phyloP scores from a whole-genome alignment of 2,329 filamentous ascomycete genomes.

The Apiospora phragmitis region DNA sequence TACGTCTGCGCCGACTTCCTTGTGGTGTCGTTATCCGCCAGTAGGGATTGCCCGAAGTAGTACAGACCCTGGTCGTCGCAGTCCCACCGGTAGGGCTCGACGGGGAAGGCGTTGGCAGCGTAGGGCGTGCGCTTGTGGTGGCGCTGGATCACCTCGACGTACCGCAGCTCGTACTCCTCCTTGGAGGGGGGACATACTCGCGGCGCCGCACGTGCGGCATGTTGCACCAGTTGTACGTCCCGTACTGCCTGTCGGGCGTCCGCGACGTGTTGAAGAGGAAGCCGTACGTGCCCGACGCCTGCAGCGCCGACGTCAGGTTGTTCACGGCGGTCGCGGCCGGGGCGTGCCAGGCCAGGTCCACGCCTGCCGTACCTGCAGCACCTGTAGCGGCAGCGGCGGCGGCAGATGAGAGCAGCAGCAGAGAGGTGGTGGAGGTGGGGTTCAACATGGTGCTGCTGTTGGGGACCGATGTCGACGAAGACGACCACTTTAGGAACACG shows the following conservation, averaged over 20 bases:
- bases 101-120: slow-evolving; percentile 72
- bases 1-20: slow-evolving; percentile 54
- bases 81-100: slow-evolving; percentile 71
- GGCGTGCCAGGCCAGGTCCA: slow-evolving; percentile 57
- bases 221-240: slow-evolving; percentile 79
- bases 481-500: background rate
- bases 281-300: slow-evolving; percentile 64
- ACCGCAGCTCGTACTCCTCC: slow-evolving; percentile 62
- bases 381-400: slow-evolving; percentile 3
- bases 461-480: background rate
- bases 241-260: slow-evolving; percentile 57
- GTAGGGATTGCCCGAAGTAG: slow-evolving; percentile 64
- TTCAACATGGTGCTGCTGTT: background rate
- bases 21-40: slow-evolving; percentile 16
- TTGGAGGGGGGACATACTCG: slow-evolving; percentile 60
- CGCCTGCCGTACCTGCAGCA: too few species aligned
- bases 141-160: slow-evolving; percentile 80
- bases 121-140: slow-evolving; percentile 87
- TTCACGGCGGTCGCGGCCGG: slow-evolving; percentile 60
- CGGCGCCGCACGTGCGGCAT: slow-evolving; percentile 77
- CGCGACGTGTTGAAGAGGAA: slow-evolving; percentile 72
- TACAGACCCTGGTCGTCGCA: slow-evolving; percentile 71
- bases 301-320: slow-evolving; percentile 57
- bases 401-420: background rate
- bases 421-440: background rate